Percentiles rank a stretch among this genome's conserved stretches.
Conservation (phyloP, 106 monocot species). For the Triglochin maritima region DNA sequence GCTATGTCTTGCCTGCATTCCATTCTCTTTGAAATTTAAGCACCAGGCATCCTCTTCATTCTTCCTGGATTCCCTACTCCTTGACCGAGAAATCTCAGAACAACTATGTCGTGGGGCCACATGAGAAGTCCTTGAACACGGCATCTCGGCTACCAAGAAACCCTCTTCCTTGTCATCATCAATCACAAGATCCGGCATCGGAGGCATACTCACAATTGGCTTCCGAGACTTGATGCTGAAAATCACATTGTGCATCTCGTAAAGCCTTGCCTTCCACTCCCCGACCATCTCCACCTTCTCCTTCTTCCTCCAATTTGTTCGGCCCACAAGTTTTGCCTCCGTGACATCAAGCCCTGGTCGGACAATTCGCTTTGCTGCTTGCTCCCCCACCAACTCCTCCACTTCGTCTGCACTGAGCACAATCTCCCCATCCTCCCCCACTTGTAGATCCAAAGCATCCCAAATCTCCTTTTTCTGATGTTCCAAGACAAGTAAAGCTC, state of each 20-base stretch:
- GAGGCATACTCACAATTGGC: not conserved
- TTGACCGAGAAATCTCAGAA: conserved; percentile 18
- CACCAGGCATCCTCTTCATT: not conserved
- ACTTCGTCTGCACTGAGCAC: conserved; percentile 10
- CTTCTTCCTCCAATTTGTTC: conserved; percentile 57
- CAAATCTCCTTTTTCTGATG: conserved; percentile 32
- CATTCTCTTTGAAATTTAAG: too few species aligned
- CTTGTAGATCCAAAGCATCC: conserved; percentile 43
- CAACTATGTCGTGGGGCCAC: conserved; percentile 47
- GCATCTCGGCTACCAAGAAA: conserved; percentile 74
- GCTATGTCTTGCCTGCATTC: not conserved
- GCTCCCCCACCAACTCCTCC: conserved; percentile 21
- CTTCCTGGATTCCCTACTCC: not conserved
- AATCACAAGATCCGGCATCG: conserved; percentile 28
- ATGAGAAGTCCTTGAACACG: not conserved
- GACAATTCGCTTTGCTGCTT: conserved; percentile 37
- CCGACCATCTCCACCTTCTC: conserved; percentile 71
- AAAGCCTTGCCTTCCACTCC: conserved; percentile 60
- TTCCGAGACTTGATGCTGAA: conserved; percentile 56
- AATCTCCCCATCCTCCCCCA: not conserved
- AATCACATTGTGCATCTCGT: conserved; percentile 69
- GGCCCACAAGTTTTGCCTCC: conserved; percentile 39
- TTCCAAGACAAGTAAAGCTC: conserved; percentile 40
- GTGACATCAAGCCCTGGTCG: conserved; percentile 74
- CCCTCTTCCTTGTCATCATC: conserved; percentile 66